Base-by-base conservation (phyloP, 2,329 filamentous ascomycete genomes). In the Aspergillus floridensis region DNA sequence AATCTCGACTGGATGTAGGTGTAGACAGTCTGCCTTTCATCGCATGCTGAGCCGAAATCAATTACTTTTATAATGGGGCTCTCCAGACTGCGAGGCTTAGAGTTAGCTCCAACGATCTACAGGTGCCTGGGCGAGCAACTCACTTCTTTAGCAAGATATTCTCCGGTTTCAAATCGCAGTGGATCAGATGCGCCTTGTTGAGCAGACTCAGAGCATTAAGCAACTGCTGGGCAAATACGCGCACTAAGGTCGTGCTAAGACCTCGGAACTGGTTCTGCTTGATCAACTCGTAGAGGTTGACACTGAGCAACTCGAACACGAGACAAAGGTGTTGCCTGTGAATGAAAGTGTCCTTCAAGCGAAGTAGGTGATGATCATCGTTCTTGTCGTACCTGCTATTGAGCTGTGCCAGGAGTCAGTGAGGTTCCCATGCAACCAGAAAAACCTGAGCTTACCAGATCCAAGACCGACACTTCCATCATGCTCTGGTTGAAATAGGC, bases 401-500 rank as follows among this genome's bases (percentile, higher is more conserved):
- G 71, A 99, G 85, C 91, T 95, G 68, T 49, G 51, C 58, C 11
- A 19, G 31, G 19, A n/a, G 22, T 75, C 52, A 77, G 65, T 32
- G 58, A 24, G 38, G 1, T 35, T 47, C 56, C 41, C 59, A 53
- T 57, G 12, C 35, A 3, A 35, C 24, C 50, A 55, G 38, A 21
- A 12, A 46, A 56, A 38, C 7, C n/a, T 31, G 22, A 56, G 68
- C 86, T 59, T 82, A 96, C 92, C 82, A 99, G 74, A 76, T 99
- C 95, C 59, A 99, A 82, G 24, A 99, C 95, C 1, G 95, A 99
- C 32, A 99, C 95, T 74, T 99, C 95, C 95, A 99, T 99, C 95
- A 99, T 99, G 76, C 95, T 98, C 77, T 99, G 95, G 74, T 99
- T 99, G 81, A 99, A 99, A 76, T 99, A 99, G 41, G 95, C 95